These are phyloP conservation scores for Aegle marmelos DNA, from an alignment of 345 rosid species.

Conservation along the genomic window DNA sequence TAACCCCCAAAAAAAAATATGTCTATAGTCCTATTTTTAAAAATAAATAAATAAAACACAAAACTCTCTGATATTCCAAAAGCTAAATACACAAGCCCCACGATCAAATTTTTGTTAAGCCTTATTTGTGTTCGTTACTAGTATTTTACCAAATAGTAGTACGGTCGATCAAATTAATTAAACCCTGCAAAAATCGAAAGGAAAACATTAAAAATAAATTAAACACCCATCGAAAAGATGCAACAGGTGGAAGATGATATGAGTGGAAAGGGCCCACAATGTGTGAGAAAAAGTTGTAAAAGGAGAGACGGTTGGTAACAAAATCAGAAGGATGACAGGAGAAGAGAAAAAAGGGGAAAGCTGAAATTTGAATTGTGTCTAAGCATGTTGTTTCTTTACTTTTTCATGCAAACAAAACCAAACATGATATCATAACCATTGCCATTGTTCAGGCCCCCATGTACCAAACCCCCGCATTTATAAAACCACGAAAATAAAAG, in stretches of 20 bases:
- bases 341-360: conserved; percentile 33
- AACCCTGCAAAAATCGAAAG: neutral
- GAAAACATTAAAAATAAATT: neutral
- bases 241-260: conserved; percentile 16
- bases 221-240: neutral
- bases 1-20: no score
- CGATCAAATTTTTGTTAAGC: no score
- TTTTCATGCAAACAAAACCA: conserved; percentile 27
- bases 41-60: no score
- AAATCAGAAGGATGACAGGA: conserved; percentile 23
- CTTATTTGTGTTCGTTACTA: neutral
- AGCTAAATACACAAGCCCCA: no score
- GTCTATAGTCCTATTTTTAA: no score
- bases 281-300: conserved; percentile 33
- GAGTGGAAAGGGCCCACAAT: conserved; percentile 39
- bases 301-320: conserved; percentile 45
- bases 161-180: neutral
- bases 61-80: no score
- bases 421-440: conserved; percentile 35
- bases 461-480: conserved; percentile 19
- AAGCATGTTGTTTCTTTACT: conserved; percentile 11
- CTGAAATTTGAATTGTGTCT: conserved; percentile 54
- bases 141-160: neutral
- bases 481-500: neutral
- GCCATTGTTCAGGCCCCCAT: conserved; percentile 56